A percentile compares a stretch with the other conserved stretches of the same genome.
These are phyloP conservation scores for Fusarium albidum DNA, from an alignment of 2,329 filamentous ascomycete species.

Conservation along the genomic window DNA sequence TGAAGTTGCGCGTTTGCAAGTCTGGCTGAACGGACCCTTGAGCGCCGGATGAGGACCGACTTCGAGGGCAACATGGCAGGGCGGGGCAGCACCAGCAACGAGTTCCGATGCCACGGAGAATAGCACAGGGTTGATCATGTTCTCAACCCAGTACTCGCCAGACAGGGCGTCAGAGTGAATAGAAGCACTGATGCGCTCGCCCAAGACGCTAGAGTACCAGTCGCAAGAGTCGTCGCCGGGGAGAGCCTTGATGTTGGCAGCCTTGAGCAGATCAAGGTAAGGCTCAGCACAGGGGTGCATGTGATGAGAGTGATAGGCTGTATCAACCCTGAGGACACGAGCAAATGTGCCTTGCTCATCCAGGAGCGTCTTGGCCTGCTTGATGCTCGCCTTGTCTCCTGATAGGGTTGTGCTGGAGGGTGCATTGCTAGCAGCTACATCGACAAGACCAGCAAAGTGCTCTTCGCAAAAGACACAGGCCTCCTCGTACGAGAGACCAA, in stretches of 20 bases:
- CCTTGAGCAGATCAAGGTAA: conserved; percentile 17
- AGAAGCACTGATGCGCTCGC: conserved; percentile 30
- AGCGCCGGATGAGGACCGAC: conserved; percentile 58
- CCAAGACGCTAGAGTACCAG: conserved; percentile 40
- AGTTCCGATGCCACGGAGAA: conserved; percentile 31
- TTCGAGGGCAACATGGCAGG: conserved; percentile 42
- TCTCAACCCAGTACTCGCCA: conserved; percentile 37
- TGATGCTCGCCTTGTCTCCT: conserved; percentile 42
- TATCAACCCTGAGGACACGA: conserved; percentile 51
- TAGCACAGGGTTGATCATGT: conserved; percentile 35
- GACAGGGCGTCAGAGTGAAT: background rate
- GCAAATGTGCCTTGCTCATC: conserved; percentile 27
- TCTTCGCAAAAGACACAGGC: conserved; percentile 6
- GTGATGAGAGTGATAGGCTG: conserved; percentile 59
- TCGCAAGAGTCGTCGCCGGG: background rate
- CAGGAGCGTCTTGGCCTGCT: conserved; percentile 30
- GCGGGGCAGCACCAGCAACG: background rate
- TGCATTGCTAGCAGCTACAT: conserved; percentile 39
- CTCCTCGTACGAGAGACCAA: conserved; percentile 32
- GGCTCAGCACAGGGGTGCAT: conserved; percentile 45
- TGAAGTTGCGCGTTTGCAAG: conserved; percentile 25
- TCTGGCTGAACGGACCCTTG: conserved; percentile 55
- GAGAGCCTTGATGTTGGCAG: conserved; percentile 1
- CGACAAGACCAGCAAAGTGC: conserved; percentile 27
- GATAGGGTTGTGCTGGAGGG: conserved; percentile 39